These are phyloP conservation scores for Coemansia sp. DNA, from an alignment of 192 early-diverging fungal species.

Conservation along the genomic window DNA sequence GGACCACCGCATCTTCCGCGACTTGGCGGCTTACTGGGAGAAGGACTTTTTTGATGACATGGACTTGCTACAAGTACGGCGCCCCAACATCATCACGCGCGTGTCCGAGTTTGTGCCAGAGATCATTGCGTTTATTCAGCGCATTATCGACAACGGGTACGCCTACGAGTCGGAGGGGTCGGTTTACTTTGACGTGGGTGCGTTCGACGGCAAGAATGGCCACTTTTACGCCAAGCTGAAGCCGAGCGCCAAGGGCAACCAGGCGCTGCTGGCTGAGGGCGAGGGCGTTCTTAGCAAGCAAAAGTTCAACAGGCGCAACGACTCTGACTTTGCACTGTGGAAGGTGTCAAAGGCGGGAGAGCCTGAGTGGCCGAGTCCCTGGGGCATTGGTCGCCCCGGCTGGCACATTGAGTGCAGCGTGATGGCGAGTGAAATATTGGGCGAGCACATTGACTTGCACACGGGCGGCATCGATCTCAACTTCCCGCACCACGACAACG, in stretches of 20 bases:
- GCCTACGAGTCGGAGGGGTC: constrained; percentile 79
- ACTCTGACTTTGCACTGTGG: constrained; percentile 95
- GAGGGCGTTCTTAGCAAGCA: constrained; percentile 81
- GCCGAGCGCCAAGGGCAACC: constrained; percentile 83
- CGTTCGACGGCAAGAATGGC: constrained; percentile 73
- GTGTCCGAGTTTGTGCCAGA: constrained; percentile 97
- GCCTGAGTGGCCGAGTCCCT: constrained; percentile 89
- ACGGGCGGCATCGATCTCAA: constrained; percentile 92
- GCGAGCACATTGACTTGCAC: constrained; percentile 89
- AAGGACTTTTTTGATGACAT: constrained; percentile 90
- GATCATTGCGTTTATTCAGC: constrained; percentile 83
- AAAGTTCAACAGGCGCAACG: constrained; percentile 62
- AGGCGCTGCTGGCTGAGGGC: constrained; percentile 73
- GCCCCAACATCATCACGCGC: constrained; percentile 85
- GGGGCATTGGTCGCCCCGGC: constrained; percentile 91
- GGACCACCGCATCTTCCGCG: constrained; percentile 87
- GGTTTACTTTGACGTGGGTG: constrained; percentile 91
- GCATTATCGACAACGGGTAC: constrained; percentile 93
- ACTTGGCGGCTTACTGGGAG: constrained; percentile 92
- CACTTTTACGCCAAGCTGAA: constrained; percentile 95
- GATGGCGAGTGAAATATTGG: constrained; percentile 93
- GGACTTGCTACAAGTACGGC: constrained; percentile 82
- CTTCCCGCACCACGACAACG: constrained; percentile 99
- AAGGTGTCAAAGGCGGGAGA: constrained; percentile 92
- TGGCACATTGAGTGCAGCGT: constrained; percentile 99